Percentiles rank a stretch among this genome's conserved stretches.
Evolutionary conservation across 192 early-diverging fungal species (phyloP).

Genomic region (Kickxella alabastrina): DNA sequence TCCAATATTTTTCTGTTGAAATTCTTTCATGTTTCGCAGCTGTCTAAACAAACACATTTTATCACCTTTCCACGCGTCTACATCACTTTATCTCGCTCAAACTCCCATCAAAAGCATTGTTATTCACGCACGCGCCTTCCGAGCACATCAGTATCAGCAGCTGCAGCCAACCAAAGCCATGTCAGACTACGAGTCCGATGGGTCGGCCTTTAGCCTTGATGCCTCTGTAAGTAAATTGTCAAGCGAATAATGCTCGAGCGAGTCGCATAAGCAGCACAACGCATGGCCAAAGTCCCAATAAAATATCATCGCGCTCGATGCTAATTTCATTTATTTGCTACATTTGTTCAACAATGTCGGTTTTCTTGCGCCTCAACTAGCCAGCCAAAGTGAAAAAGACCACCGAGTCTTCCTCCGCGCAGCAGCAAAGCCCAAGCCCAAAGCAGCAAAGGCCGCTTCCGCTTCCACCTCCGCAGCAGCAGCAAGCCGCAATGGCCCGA

Average conservation of each 20-base stretch:
- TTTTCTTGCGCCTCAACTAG: constrained; percentile 6
- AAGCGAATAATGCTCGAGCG: too few species aligned
- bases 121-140: too few species aligned
- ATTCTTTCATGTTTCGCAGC: background rate
- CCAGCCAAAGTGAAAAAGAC: constrained; percentile 25
- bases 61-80: background rate
- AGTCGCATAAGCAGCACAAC: too few species aligned
- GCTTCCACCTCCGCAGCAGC: background rate
- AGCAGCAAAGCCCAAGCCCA: constrained; percentile 10
- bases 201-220: constrained; percentile 25
- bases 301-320: too few species aligned
- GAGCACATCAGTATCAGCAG: background rate
- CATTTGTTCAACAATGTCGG: too few species aligned
- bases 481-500: constrained; percentile 27
- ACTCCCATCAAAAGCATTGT: too few species aligned
- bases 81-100: background rate
- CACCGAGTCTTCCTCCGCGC: too few species aligned
- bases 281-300: too few species aligned
- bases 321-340: too few species aligned
- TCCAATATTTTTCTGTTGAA: background rate
- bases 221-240: constrained; percentile 15
- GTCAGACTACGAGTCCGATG: constrained; percentile 50
- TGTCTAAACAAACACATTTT: background rate
- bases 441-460: background rate
- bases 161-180: constrained; percentile 6